Conservation (phyloP, 176 grass and related monocot genomes). For the Guadua angustifolia region DNA sequence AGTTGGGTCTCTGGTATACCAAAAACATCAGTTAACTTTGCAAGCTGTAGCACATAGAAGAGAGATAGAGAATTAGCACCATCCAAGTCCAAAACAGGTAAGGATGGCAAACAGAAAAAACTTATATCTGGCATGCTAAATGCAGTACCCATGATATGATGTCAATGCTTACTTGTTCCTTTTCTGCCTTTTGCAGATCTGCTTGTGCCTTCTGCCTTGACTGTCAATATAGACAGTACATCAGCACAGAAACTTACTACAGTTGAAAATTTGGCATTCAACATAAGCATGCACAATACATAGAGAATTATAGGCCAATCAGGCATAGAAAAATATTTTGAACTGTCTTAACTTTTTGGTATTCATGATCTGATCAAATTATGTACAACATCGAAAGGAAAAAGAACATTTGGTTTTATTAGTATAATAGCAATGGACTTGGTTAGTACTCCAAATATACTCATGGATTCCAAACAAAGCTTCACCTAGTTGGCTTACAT, state of each 20-base stretch:
- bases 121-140: slow-evolving; percentile 1
- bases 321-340: slow-evolving; percentile 22
- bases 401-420: slow-evolving; percentile 9
- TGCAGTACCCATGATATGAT: slow-evolving; percentile 8
- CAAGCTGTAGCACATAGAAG: slow-evolving; percentile 63
- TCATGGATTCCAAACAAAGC: slow-evolving; percentile 30
- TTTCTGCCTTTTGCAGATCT: slow-evolving; percentile 76
- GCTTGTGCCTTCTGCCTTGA: slow-evolving; percentile 87
- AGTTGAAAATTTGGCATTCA: slow-evolving; percentile 3
- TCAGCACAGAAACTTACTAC: slow-evolving; percentile 35
- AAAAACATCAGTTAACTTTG: slow-evolving; percentile 65
- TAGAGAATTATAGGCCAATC: not conserved
- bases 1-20: slow-evolving; percentile 88
- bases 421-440: not conserved
- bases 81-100: slow-evolving; percentile 8
- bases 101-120: slow-evolving; percentile 16
- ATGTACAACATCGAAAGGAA: not conserved
- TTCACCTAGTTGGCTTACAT: not conserved
- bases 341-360: not conserved
- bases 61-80: slow-evolving; percentile 10
- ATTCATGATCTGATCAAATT: slow-evolving; percentile 12
- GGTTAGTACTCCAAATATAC: not conserved
- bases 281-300: not conserved
- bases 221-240: slow-evolving; percentile 56
- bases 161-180: slow-evolving; percentile 62